Conservation (phyloP, 2,329 filamentous ascomycete genomes). For the Aspergillus pseudoviridinutans region DNA sequence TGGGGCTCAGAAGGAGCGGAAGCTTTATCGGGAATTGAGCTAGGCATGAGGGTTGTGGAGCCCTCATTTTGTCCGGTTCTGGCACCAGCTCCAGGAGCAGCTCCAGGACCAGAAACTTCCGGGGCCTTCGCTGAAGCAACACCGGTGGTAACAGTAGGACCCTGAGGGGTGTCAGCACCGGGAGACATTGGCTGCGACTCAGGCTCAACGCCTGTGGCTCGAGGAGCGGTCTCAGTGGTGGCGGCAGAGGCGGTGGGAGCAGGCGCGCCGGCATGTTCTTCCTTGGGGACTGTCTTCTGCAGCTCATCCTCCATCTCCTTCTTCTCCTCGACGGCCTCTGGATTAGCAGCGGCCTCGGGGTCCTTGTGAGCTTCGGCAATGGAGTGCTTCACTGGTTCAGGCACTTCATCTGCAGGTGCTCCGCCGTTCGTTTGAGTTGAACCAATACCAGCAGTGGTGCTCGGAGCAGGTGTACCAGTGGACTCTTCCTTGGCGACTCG, state of each 20-base stretch:
- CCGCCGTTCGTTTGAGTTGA: slow-evolving; percentile 23
- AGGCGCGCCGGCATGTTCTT: slow-evolving; percentile 29
- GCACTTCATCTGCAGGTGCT: slow-evolving; percentile 31
- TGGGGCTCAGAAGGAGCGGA: slow-evolving; percentile 3
- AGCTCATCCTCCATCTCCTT: slow-evolving; percentile 70
- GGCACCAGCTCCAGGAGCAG: slow-evolving; percentile 7
- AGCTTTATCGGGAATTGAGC: slow-evolving; percentile 11
- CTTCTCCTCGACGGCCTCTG: slow-evolving; percentile 72
- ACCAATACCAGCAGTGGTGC: slow-evolving; percentile 45
- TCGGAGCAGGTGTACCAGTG: slow-evolving; percentile 29
- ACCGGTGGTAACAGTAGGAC: slow-evolving; percentile 22
- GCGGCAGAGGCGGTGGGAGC: slow-evolving; percentile 39
- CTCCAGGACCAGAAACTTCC: slow-evolving; percentile 12
- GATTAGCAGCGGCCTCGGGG: slow-evolving; percentile 69
- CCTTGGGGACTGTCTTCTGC: slow-evolving; percentile 46
- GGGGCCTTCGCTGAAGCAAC: slow-evolving; percentile 17
- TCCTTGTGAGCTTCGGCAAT: slow-evolving; percentile 51
- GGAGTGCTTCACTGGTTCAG: slow-evolving; percentile 44
- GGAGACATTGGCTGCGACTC: slow-evolving; percentile 17
- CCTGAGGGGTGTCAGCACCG: slow-evolving; percentile 12
- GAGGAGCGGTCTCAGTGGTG: slow-evolving; percentile 36
- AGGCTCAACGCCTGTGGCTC: slow-evolving; percentile 12
- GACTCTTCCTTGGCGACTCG: slow-evolving; percentile 35
- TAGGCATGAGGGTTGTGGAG: not conserved
- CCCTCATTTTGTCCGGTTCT: not conserved